Evolutionary conservation across 2,329 filamentous ascomycete species (phyloP).

Genomic region (Teratosphaeria zuluensis): DNA sequence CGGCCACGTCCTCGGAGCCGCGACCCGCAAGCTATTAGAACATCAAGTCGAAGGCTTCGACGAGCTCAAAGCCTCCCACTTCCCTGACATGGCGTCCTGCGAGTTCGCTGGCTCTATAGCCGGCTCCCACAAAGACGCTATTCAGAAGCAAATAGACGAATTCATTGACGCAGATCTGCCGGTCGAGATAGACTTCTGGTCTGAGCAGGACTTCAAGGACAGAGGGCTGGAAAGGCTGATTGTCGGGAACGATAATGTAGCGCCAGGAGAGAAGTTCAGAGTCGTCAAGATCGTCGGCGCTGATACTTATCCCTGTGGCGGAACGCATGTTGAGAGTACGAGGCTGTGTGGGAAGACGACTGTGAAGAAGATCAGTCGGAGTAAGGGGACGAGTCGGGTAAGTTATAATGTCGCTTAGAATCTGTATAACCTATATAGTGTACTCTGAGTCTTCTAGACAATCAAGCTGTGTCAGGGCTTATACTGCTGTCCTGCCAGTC

Average conservation of each 20-base stretch:
- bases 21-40: conserved; percentile 51
- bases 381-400: conserved; percentile 54
- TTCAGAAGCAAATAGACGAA: conserved; percentile 53
- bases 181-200: conserved; percentile 59
- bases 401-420: conserved; percentile 25
- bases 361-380: conserved; percentile 58
- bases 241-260: conserved; percentile 21
- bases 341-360: conserved; percentile 49
- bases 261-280: conserved; percentile 46
- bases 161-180: conserved; percentile 47
- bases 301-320: conserved; percentile 64
- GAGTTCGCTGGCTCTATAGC: conserved; percentile 61
- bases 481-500: no score
- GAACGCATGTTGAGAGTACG: conserved; percentile 59
- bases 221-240: conserved; percentile 45
- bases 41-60: conserved; percentile 42
- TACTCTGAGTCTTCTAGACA: no score
- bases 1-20: conserved; percentile 61
- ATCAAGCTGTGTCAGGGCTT: no score
- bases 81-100: conserved; percentile 55
- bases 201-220: conserved; percentile 49
- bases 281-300: conserved; percentile 60
- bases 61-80: conserved; percentile 64
- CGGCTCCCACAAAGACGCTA: conserved; percentile 50
- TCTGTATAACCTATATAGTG: background rate